A percentile compares a stretch with the other conserved stretches of the same genome.
Evolutionary conservation across 106 monocot genomes (phyloP).

Genomic region (Acorus gramineus): DNA sequence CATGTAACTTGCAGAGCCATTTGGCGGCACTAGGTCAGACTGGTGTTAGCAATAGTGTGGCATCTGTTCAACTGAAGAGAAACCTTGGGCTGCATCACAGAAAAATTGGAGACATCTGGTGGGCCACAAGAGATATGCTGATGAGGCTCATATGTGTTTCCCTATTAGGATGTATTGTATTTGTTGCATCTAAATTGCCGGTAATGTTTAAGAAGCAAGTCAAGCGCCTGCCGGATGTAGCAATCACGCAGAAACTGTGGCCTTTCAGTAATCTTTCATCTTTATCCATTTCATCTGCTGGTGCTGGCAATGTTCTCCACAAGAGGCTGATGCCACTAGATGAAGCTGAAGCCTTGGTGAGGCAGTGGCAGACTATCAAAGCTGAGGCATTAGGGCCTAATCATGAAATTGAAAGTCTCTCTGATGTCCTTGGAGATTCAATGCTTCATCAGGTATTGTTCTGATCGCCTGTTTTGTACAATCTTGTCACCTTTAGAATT

Average conservation of each 20-base stretch:
- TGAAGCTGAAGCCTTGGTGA: slow-evolving; percentile 78
- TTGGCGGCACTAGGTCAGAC: slow-evolving; percentile 12
- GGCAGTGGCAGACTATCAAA: slow-evolving; percentile 80
- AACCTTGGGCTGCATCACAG: slow-evolving; percentile 26
- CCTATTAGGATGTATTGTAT: slow-evolving; percentile 41
- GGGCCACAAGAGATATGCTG: slow-evolving; percentile 14
- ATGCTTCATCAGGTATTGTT: slow-evolving; percentile 74
- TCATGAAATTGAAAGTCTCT: slow-evolving; percentile 45
- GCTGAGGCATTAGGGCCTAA: slow-evolving; percentile 72
- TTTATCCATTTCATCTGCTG: slow-evolving; percentile 14
- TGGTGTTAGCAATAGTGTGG: slow-evolving; percentile 8
- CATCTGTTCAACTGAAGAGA: slow-evolving; percentile 44
- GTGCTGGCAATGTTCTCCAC: slow-evolving; percentile 7
- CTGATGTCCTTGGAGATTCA: slow-evolving; percentile 70
- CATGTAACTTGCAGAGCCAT: slow-evolving; percentile 36
- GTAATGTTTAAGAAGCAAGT: slow-evolving; percentile 15
- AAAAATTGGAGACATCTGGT: slow-evolving; percentile 32
- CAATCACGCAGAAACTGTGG: slow-evolving; percentile 14
- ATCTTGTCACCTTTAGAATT: too few species aligned
- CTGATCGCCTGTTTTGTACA: too few species aligned
- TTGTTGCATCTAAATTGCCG: slow-evolving; percentile 36
- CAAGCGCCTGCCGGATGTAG: slow-evolving; percentile 17
- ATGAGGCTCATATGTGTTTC: slow-evolving; percentile 28
- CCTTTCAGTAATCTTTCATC: slow-evolving; percentile 17
- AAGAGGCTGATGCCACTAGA: slow-evolving; percentile 49